Percentiles rank a stretch among this genome's conserved stretches.
These are phyloP conservation scores for Rhododendron kiyosumense DNA, from an alignment of 148 eudicot species.

Conservation along the genomic window DNA sequence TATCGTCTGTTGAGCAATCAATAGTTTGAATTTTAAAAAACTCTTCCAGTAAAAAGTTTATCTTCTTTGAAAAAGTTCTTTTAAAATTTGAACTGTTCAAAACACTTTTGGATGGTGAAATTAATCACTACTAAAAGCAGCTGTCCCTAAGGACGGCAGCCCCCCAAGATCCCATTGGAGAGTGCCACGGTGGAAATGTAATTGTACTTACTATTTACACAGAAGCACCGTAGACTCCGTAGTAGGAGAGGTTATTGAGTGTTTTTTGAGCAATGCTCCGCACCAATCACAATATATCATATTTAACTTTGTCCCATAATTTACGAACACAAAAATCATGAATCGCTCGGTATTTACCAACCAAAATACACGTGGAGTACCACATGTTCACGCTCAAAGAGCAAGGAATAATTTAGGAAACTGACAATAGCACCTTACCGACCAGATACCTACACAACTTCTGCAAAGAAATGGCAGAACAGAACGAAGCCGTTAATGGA, in stretches of 20 bases:
- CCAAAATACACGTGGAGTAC: neutral
- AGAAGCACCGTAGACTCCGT: neutral
- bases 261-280: neutral
- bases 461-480: neutral
- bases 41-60: no score
- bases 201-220: neutral
- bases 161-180: no score
- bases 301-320: neutral
- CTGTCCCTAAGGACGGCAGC: no score
- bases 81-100: no score
- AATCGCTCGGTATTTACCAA: neutral
- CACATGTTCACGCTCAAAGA: neutral
- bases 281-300: neutral
- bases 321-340: neutral
- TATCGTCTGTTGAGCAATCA: no score
- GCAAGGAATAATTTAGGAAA: neutral
- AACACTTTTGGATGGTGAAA: no score
- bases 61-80: no score
- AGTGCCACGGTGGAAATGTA: neutral
- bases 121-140: no score
- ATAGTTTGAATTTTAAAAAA: no score
- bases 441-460: neutral
- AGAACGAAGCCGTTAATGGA: neutral
- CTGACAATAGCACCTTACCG: slow-evolving; percentile 2
- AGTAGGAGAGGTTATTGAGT: neutral